Evolutionary conservation across 495 filamentous ascomycete species (phyloP), one percentile per base, ranked within the genome.

Genomic region (Penicillium cinerascens): DNA sequence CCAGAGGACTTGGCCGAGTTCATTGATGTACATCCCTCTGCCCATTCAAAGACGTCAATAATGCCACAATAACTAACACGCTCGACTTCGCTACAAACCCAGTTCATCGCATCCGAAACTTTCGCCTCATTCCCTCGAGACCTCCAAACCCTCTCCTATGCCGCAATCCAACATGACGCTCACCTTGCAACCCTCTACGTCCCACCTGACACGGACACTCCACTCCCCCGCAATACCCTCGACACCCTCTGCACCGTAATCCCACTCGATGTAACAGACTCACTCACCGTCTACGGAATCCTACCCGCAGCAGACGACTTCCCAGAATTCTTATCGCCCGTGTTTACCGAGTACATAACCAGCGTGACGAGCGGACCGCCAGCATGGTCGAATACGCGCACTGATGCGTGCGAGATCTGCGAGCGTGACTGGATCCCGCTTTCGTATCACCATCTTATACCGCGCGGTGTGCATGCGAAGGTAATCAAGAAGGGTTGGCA

Each of bases 401-500:
- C 71, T 0, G 65, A 72, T 0, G 85, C 74, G 2, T 96, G 91
- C 70, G 89, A 95, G 76, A 81, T 95, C 51, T 95, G 90, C 65
- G 82, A 77, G n/a, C 80, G 91, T 0, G 78, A 80, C 55, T 89
- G 86, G 81, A 84, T 95, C 42, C 82, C 84, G 25, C 68, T 92
- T 38, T 86, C 85, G 6, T 93, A 92, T 67, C 91, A 95, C 59
- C 90, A 95, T 70, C 71, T 96, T 42, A 89, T 95, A 52, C 91
- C 91, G 27, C 75, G 82, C 25, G 74, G 78, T 35, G 81, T 88
- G 57, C 91, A 95, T 69, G 81, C 76, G n/a, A 92, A 90, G 70
- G 89, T 82, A 6, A 58, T 88, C 11, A 88, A 88, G 70, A 75
- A 88, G 25, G 88, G 89, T 4, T 95, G 89, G 90, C 87, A 91